phyloP scores from a whole-genome alignment of 768 basidiomycete genomes.

The Agrocybe pediades region DNA sequence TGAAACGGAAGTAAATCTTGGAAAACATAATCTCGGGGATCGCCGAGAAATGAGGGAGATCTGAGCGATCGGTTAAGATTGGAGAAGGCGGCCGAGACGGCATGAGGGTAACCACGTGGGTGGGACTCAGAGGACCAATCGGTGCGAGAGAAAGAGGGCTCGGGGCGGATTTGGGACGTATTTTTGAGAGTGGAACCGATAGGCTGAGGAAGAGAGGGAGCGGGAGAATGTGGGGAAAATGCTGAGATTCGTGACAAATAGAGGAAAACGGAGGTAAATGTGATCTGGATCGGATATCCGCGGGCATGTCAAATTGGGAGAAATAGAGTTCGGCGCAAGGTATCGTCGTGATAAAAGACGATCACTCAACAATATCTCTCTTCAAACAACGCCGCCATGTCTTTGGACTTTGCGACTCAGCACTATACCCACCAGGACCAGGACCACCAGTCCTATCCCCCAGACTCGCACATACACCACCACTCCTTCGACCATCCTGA shows the following conservation, averaged over 20 bases:
- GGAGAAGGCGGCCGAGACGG: slow-evolving; percentile 48
- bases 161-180: slow-evolving; percentile 30
- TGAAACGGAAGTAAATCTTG: slow-evolving; percentile 12
- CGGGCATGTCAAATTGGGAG: slow-evolving; percentile 24
- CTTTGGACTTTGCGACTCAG: slow-evolving; percentile 52
- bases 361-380: slow-evolving; percentile 46
- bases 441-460: too few species aligned
- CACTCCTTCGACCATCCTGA: slow-evolving; percentile 44
- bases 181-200: slow-evolving; percentile 52
- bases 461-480: slow-evolving; percentile 42
- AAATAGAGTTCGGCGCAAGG: slow-evolving; percentile 28
- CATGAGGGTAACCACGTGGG: slow-evolving; percentile 41
- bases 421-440: slow-evolving; percentile 56
- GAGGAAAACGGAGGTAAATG: slow-evolving; percentile 27
- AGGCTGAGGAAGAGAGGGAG: slow-evolving; percentile 32
- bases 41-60: slow-evolving; percentile 15
- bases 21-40: slow-evolving; percentile 16
- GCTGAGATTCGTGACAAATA: slow-evolving; percentile 7
- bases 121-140: background rate
- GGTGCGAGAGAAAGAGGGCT: slow-evolving; percentile 47
- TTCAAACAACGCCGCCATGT: slow-evolving; percentile 41
- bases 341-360: slow-evolving; percentile 26
- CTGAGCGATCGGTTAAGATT: slow-evolving; percentile 28
- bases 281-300: slow-evolving; percentile 34
- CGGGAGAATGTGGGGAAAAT: slow-evolving; percentile 32